Conservation (phyloP, 139 green algal species). For the Desmodesmus armatus region DNA sequence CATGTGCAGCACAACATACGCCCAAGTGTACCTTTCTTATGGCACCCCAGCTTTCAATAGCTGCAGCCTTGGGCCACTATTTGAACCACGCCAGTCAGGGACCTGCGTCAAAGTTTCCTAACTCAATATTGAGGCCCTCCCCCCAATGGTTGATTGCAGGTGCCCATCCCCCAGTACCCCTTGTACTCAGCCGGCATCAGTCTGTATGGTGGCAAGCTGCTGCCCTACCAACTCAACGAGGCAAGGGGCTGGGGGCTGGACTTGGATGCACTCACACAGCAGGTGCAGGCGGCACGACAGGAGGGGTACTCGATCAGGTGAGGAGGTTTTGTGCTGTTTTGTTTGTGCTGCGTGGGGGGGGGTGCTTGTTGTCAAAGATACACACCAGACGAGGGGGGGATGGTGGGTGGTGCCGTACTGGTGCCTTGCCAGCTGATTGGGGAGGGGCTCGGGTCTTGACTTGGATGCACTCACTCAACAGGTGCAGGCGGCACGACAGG, state of each 20-base stretch:
- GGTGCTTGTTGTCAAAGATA: too few relatives aligned
- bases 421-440: conserved; percentile 70
- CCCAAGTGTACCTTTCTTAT: too few relatives aligned
- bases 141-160: conserved; percentile 72
- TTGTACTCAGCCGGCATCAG: conserved; percentile 88
- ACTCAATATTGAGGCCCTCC: conserved; percentile 72
- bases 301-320: conserved; percentile 47
- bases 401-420: conserved; percentile 69
- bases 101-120: conserved; percentile 61
- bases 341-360: too few relatives aligned
- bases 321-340: not conserved
- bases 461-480: conserved; percentile 36
- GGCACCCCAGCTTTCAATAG: too few relatives aligned
- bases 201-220: conserved; percentile 68
- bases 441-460: conserved; percentile 61
- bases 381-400: too few relatives aligned
- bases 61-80: too few relatives aligned
- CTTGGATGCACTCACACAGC: conserved; percentile 37
- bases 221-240: conserved; percentile 72
- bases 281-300: conserved; percentile 36
- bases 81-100: too few relatives aligned
- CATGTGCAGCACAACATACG: too few relatives aligned
- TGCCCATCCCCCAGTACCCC: conserved; percentile 92
- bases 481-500: conserved; percentile 37
- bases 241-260: conserved; percentile 61